Evolutionary conservation across 305 asterid species (phyloP), one percentile per base, ranked within the genome.

Genomic region (Fraxinus paxiana): DNA sequence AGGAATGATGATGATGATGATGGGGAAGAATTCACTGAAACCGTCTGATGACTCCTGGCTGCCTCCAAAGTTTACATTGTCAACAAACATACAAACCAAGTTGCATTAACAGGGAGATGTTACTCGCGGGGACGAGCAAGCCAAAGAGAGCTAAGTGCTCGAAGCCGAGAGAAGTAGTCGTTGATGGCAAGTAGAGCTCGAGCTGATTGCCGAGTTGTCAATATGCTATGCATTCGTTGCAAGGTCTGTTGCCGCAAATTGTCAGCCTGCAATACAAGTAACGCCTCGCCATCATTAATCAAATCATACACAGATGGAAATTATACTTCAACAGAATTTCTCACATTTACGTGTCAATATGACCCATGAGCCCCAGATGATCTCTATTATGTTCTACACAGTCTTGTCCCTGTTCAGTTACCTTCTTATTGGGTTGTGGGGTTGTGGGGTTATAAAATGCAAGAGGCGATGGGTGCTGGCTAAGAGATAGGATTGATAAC

Each of bases 131-230:
- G 94, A 3, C 94, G 92, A 1, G 94, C 92, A 1, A 90, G 91
- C 94, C 94, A 90, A 0, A 90, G 90, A 5, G 92, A 89, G 84
- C 94, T 89, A 2, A 90, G 90, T 67, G 94, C 94, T 77, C 92
- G 88, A 56, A 90, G 91, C 10, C 94, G 91, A 17, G 94, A 90
- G 88, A 90, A 90, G 84, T 89, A 90, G 78, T 89, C 94, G 18
- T 88, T 90, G 82, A 90, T 90, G 1, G 94, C 92, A 17, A 90
- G 85, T 22, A 90, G 88, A 3, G 92, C 94, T 22, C 94, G 94
- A 56, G 92, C 92, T 12, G 94, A 90, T 56, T 90, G 94, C 1
- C 94, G 88, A 26, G 94, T 90, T 4, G 92, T 89, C 67, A 90
- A 31, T 83, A 88, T 87, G 17, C 89, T 88, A 81, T 90, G 94